Evolutionary conservation across 495 filamentous ascomycete species (phyloP).

Genomic region (Penicillium coprophilum): DNA sequence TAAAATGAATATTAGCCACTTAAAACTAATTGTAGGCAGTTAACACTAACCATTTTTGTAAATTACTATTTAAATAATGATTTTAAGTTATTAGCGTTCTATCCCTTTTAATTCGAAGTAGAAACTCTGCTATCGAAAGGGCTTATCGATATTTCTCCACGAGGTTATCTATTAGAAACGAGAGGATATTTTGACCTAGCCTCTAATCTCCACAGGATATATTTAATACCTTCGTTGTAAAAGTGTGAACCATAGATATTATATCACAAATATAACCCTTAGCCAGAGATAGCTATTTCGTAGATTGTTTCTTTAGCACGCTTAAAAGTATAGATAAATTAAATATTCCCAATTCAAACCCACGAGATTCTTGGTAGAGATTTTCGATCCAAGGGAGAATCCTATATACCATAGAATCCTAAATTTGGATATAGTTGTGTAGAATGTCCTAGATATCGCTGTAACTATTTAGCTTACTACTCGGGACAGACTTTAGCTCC

Average conservation of each 20-base stretch:
- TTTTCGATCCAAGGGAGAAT: conserved; percentile 36
- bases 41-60: not conserved
- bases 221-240: conserved; percentile 41
- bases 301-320: conserved; percentile 54
- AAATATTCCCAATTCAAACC: conserved; percentile 44
- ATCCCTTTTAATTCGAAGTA: conserved; percentile 51
- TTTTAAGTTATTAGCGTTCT: conserved; percentile 30
- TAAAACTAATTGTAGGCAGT: not conserved
- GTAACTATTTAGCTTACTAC: conserved; percentile 1
- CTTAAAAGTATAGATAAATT: conserved; percentile 40
- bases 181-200: conserved; percentile 38
- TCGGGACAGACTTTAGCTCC: not conserved
- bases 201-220: conserved; percentile 39
- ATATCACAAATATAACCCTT: conserved; percentile 47
- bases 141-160: conserved; percentile 37
- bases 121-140: conserved; percentile 44
- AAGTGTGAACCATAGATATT: conserved; percentile 47
- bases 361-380: conserved; percentile 30
- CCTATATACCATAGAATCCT: conserved; percentile 4
- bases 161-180: conserved; percentile 44
- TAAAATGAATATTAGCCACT: not conserved
- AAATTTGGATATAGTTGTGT: conserved; percentile 1
- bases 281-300: conserved; percentile 52
- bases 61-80: too few relatives aligned
- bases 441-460: conserved; percentile 33